Percentiles rank a stretch among this genome's conserved stretches.
phyloP scores from a whole-genome alignment of 495 filamentous ascomycete genomes.

The Saxispiralis lemnorum region DNA sequence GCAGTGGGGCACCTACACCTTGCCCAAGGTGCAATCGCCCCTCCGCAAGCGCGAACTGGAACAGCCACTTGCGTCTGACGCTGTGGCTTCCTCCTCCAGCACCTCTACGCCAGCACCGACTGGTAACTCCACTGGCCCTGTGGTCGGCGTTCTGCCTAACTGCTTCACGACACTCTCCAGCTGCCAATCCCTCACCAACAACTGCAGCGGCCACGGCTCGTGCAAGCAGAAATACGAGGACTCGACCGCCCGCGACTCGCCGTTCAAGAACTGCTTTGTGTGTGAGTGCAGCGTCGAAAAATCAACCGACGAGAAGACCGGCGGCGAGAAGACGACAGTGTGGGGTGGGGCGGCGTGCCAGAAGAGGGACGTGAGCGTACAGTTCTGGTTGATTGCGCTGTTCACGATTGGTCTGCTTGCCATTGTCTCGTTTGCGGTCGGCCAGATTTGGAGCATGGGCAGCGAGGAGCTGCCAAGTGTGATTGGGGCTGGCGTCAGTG shows the following conservation, averaged over 20 bases:
- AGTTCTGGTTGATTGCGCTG: conserved; percentile 67
- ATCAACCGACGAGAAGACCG: conserved; percentile 25
- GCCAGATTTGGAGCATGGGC: conserved; percentile 62
- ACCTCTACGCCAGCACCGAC: conserved; percentile 11
- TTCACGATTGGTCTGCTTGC: conserved; percentile 48
- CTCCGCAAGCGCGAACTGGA: conserved; percentile 7
- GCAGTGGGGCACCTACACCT: conserved; percentile 13
- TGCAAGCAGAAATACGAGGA: conserved; percentile 43
- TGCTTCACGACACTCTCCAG: conserved; percentile 47
- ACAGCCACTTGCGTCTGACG: conserved; percentile 1
- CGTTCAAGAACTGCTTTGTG: conserved; percentile 42
- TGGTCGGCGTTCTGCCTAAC: conserved; percentile 27
- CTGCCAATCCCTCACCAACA: conserved; percentile 45
- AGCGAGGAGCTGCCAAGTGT: conserved; percentile 66
- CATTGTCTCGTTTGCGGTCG: conserved; percentile 46
- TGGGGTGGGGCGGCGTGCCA: conserved; percentile 82
- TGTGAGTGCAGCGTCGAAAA: conserved; percentile 43
- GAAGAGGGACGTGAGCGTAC: conserved; percentile 74
- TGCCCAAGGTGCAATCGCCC: conserved; percentile 7
- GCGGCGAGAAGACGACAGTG: conserved; percentile 32
- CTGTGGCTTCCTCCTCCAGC: background rate
- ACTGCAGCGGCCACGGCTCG: conserved; percentile 58
- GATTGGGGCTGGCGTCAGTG: conserved; percentile 66
- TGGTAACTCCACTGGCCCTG: conserved; percentile 17
- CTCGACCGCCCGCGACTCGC: conserved; percentile 4